Conservation (phyloP, 2,329 filamentous ascomycete species). For the Fusarium sp. region DNA sequence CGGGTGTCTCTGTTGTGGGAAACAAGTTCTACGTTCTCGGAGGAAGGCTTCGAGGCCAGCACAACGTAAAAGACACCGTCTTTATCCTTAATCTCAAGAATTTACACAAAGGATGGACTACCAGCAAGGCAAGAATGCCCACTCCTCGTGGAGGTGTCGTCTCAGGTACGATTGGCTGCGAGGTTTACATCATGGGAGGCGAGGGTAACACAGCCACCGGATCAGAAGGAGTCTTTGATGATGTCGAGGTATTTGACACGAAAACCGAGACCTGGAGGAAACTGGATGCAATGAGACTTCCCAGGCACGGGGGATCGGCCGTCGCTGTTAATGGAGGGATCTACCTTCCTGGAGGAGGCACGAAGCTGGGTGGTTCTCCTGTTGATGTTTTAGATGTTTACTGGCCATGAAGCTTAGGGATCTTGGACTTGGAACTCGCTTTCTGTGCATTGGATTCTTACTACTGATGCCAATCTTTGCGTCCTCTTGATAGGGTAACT, state of each 20-base stretch:
- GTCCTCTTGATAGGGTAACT: too few species aligned
- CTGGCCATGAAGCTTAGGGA: constrained; percentile 6
- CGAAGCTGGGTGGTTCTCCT: constrained; percentile 26
- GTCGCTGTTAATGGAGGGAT: constrained; percentile 41
- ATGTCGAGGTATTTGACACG: constrained; percentile 46
- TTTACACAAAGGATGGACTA: constrained; percentile 42
- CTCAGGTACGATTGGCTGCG: constrained; percentile 42
- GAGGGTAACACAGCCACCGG: constrained; percentile 45
- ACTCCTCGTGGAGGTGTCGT: constrained; percentile 49
- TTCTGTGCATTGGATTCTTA: too few species aligned
- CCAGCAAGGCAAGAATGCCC: constrained; percentile 46
- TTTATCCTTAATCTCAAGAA: constrained; percentile 47
- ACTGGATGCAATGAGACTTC: constrained; percentile 44
- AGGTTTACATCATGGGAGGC: constrained; percentile 51
- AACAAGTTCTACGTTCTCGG: constrained; percentile 51
- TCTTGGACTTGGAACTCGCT: too few species aligned
- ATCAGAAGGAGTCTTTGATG: constrained; percentile 39
- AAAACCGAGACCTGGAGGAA: constrained; percentile 41
- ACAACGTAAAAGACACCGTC: constrained; percentile 48
- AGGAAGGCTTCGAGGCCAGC: constrained; percentile 45
- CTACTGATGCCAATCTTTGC: too few species aligned
- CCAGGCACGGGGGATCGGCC: constrained; percentile 48
- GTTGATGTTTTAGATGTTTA: constrained; percentile 29
- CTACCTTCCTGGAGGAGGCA: constrained; percentile 50
- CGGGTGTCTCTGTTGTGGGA: constrained; percentile 42